These are phyloP conservation scores for Mycena crocata DNA, from an alignment of 768 basidiomycete species.

Conservation along the genomic window DNA sequence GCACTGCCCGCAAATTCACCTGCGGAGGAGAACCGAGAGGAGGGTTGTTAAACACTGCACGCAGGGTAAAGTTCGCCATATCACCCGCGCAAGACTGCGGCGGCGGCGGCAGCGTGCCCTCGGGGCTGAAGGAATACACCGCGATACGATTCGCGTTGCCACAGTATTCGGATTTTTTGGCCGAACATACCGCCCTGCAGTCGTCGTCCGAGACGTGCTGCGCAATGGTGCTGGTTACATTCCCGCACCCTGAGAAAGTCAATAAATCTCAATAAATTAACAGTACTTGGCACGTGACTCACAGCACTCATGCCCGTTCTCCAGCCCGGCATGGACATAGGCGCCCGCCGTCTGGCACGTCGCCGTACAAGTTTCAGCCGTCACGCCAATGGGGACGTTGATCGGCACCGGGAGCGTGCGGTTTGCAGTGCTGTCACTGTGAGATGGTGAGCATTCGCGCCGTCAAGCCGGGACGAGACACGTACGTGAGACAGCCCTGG, in stretches of 20 bases:
- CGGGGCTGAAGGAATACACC: constrained; percentile 48
- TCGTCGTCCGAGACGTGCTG: constrained; percentile 53
- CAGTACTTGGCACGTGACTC: constrained; percentile 32
- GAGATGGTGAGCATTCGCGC: constrained; percentile 1
- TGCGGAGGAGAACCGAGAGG: constrained; percentile 43
- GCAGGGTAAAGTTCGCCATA: constrained; percentile 51
- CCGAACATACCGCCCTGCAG: constrained; percentile 53
- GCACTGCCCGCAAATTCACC: constrained; percentile 47
- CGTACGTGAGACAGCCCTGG: constrained; percentile 74
- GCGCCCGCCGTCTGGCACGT: constrained; percentile 56
- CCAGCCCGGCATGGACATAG: constrained; percentile 57
- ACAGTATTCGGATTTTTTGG: constrained; percentile 52
- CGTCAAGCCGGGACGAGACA: neutral
- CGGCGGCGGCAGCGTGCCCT: constrained; percentile 39
- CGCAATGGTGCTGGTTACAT: constrained; percentile 45
- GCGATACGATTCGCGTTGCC: constrained; percentile 54
- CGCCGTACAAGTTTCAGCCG: constrained; percentile 60
- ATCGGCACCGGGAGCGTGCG: constrained; percentile 50
- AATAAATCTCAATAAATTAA: neutral
- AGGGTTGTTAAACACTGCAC: constrained; percentile 50
- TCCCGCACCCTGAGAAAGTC: constrained; percentile 52
- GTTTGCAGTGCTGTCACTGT: constrained; percentile 47
- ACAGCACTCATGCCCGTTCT: constrained; percentile 64
- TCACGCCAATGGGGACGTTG: constrained; percentile 58
- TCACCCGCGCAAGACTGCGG: constrained; percentile 43